phyloP scores from a whole-genome alignment of 352 stramenopile genomes.

The Phytophthora cactorum region DNA sequence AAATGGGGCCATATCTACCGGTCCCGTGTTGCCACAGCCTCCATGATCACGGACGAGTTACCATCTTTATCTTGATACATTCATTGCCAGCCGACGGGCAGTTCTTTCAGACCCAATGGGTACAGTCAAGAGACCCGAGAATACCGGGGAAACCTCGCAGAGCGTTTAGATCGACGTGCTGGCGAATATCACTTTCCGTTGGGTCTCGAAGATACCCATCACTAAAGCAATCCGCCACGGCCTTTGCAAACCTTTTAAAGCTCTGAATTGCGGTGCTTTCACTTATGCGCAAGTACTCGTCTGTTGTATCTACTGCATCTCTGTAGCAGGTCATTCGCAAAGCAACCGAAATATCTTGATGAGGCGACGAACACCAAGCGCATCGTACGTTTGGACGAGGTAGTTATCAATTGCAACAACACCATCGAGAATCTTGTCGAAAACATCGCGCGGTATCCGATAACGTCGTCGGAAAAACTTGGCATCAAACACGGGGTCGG shows the following conservation, averaged over 20 bases:
- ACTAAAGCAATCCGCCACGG: neutral
- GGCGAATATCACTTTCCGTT: neutral
- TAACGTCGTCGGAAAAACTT: neutral
- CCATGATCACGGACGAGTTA: neutral
- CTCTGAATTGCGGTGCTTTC: neutral
- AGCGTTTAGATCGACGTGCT: no score
- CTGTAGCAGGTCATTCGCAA: neutral
- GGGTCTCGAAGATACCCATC: neutral
- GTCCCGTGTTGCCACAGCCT: no score
- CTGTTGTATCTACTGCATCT: neutral
- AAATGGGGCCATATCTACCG: no score
- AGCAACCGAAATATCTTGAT: neutral
- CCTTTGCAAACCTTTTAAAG: neutral
- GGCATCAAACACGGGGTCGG: neutral
- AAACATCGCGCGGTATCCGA: neutral
- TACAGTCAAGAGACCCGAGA: neutral
- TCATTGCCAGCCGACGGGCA: neutral
- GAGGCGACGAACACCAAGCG: neutral
- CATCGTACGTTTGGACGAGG: neutral
- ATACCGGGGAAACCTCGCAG: neutral
- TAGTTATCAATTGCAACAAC: neutral
- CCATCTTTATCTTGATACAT: neutral
- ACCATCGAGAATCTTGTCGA: neutral
- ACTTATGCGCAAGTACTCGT: neutral
- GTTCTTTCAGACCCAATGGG: neutral